phyloP scores from a whole-genome alignment of 2,329 filamentous ascomycete species.

The Triangularia verruculosa region DNA sequence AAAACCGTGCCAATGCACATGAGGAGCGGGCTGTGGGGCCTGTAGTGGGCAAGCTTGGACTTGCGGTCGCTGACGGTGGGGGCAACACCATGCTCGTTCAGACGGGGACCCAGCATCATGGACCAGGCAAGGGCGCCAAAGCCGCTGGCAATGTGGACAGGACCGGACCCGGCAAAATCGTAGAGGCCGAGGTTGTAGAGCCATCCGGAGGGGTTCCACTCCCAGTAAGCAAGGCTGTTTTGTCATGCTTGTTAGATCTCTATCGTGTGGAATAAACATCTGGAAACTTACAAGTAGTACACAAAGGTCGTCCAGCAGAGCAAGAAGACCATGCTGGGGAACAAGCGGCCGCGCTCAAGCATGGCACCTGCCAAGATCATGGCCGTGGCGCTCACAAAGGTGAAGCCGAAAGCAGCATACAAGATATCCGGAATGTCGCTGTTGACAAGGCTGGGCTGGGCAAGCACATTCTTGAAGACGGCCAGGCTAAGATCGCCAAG shows the following conservation, averaged over 20 bases:
- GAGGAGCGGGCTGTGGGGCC: slow-evolving; percentile 61
- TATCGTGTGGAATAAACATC: not conserved
- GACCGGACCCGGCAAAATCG: slow-evolving; percentile 61
- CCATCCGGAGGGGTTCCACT: slow-evolving; percentile 66
- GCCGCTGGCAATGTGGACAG: slow-evolving; percentile 62
- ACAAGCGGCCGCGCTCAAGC: slow-evolving; percentile 36
- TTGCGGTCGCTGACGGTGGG: slow-evolving; percentile 8
- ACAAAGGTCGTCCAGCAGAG: slow-evolving; percentile 64
- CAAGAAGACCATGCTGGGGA: slow-evolving; percentile 57
- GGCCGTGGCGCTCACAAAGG: slow-evolving; percentile 39
- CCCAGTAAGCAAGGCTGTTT: slow-evolving; percentile 59
- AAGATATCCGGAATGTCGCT: slow-evolving; percentile 37
- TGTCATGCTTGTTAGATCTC: not conserved
- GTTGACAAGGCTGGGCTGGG: slow-evolving; percentile 38
- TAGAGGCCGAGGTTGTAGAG: slow-evolving; percentile 57
- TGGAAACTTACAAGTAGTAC: slow-evolving; percentile 44
- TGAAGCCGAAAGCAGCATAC: slow-evolving; percentile 38
- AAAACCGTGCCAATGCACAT: slow-evolving; percentile 63
- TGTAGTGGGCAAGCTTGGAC: slow-evolving; percentile 39
- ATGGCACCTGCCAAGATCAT: slow-evolving; percentile 41
- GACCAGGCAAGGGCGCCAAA: slow-evolving; percentile 64
- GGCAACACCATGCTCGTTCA: slow-evolving; percentile 44
- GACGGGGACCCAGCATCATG: slow-evolving; percentile 59
- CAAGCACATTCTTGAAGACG: slow-evolving; percentile 37
- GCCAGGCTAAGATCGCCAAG: slow-evolving; percentile 37